phyloP scores from a whole-genome alignment of 805 yeast species.

The Yamadazyma tumulicola region DNA sequence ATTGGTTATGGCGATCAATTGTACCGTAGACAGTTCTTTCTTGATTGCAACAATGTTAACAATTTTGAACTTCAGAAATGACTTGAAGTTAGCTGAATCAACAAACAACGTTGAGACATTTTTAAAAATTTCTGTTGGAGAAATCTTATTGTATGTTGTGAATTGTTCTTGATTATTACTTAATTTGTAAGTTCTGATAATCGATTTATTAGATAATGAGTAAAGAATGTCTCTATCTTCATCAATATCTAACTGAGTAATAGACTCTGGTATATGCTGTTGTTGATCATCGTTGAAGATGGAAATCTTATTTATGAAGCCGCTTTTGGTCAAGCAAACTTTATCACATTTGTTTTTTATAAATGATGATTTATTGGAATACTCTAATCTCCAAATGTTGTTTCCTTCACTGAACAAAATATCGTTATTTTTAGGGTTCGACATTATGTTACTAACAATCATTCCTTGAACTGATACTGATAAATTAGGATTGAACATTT shows the following conservation, averaged over 20 bases:
- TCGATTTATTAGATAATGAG: conserved; percentile 76
- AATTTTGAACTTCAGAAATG: conserved; percentile 49
- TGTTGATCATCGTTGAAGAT: conserved; percentile 16
- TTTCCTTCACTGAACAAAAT: conserved; percentile 78
- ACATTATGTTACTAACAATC: conserved; percentile 58
- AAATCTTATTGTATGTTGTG: conserved; percentile 33
- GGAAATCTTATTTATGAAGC: conserved; percentile 31
- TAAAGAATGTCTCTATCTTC: conserved; percentile 74
- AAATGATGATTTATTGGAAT: conserved; percentile 82
- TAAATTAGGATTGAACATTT: conserved; percentile 79
- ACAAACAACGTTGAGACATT: conserved; percentile 50
- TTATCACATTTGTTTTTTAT: conserved; percentile 80
- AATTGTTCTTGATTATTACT: conserved; percentile 39
- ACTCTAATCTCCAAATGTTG: conserved; percentile 84
- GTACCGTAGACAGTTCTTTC: conserved; percentile 64
- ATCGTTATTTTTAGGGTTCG: conserved; percentile 65
- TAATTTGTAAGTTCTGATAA: conserved; percentile 74
- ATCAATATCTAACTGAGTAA: conserved; percentile 69
- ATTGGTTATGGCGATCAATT: conserved; percentile 72
- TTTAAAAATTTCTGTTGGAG: conserved; percentile 45
- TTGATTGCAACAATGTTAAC: conserved; percentile 62
- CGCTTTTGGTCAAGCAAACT: conserved; percentile 71
- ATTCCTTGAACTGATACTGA: conserved; percentile 77
- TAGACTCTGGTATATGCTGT: conserved; percentile 46
- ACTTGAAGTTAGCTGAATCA: conserved; percentile 53